Evolutionary conservation across 352 stramenopile genomes (phyloP).

Genomic region (Aphanomyces euteiches): DNA sequence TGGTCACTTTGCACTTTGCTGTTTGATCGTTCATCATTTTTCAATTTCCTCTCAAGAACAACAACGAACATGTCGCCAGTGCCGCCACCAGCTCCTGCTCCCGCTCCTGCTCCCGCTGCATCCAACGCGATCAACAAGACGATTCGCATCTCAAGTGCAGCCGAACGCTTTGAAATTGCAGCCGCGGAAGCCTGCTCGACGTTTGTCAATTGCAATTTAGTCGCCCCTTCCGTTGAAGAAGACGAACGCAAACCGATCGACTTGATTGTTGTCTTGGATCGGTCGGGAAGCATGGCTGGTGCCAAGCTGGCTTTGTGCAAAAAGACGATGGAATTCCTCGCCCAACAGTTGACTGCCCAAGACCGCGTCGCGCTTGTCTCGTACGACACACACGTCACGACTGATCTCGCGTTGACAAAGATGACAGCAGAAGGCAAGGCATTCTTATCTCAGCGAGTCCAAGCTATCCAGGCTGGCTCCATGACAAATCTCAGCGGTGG

Average conservation of each 20-base stretch:
- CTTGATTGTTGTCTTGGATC: slow-evolving; percentile 53
- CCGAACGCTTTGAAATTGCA: slow-evolving; percentile 10
- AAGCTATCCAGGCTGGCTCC: slow-evolving; percentile 35
- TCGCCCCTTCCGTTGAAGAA: slow-evolving; percentile 6
- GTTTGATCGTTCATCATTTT: neutral
- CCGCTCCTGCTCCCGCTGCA: neutral
- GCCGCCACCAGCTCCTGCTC: neutral
- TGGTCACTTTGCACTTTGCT: too few relatives aligned
- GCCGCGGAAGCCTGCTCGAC: neutral
- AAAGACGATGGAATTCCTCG: slow-evolving; percentile 44
- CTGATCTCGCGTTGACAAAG: slow-evolving; percentile 39
- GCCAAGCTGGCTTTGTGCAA: slow-evolving; percentile 58
- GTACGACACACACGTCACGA: slow-evolving; percentile 45
- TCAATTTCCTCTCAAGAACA: neutral
- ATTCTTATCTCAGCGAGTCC: slow-evolving; percentile 35
- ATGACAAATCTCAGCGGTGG: slow-evolving; percentile 57
- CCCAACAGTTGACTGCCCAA: slow-evolving; percentile 40
- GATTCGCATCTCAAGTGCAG: neutral
- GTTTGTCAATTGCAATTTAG: slow-evolving; percentile 22
- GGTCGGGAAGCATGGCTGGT: slow-evolving; percentile 43
- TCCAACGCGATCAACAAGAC: neutral
- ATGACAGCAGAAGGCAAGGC: slow-evolving; percentile 40
- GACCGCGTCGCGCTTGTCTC: slow-evolving; percentile 53
- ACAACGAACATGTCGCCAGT: slow-evolving; percentile 1
- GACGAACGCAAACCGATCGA: slow-evolving; percentile 42